Evolutionary conservation across 306 rosid genomes (phyloP).

Genomic region (Trifolium repens): DNA sequence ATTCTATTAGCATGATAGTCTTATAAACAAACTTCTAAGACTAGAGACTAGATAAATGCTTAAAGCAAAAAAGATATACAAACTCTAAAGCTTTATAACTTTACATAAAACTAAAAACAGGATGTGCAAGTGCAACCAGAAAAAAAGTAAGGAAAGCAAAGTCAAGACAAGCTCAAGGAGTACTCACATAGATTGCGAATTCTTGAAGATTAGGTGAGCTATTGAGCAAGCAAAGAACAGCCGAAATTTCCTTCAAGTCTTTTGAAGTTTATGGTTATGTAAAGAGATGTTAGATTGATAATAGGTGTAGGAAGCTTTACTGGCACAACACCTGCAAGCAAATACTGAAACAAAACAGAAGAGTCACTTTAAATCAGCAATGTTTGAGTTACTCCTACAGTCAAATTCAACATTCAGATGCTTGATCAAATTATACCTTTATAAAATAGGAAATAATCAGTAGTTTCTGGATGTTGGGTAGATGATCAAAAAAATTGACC

Average conservation of each 20-base stretch:
- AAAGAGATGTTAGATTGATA: background rate
- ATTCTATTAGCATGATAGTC: background rate
- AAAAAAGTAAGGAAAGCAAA: background rate
- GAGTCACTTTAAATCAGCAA: background rate
- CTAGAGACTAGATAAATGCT: background rate
- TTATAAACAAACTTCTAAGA: background rate
- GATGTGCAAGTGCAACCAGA: background rate
- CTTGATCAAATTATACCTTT: background rate
- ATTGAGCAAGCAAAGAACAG: slow-evolving; percentile 52
- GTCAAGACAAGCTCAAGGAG: slow-evolving; percentile 3
- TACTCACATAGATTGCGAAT: slow-evolving; percentile 48
- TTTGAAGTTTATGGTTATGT: background rate
- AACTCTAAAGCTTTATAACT: slow-evolving; percentile 16
- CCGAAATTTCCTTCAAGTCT: slow-evolving; percentile 51
- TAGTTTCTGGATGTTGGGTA: background rate
- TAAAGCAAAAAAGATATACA: background rate
- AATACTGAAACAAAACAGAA: background rate
- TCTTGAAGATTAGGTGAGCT: background rate
- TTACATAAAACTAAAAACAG: background rate
- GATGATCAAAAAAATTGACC: background rate
- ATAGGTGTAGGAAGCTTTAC: background rate
- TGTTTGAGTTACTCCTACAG: background rate
- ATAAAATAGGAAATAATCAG: too few relatives aligned
- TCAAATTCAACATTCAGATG: background rate
- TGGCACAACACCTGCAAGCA: background rate